Conservation (phyloP, 306 rosid species). For the Dalbergia cochinchinensis region DNA sequence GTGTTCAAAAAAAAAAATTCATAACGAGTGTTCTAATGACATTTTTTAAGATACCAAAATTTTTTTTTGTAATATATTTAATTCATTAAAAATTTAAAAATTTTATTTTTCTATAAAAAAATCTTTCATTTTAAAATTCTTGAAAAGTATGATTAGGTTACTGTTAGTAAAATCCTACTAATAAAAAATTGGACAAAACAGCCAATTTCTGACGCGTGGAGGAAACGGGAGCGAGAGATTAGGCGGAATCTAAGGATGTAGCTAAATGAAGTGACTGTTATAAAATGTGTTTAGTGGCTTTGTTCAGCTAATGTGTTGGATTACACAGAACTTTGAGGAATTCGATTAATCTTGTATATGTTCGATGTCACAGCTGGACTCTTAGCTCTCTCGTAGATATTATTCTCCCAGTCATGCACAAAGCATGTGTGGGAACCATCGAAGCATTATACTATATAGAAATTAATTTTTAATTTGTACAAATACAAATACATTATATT, state of each 20-base stretch:
- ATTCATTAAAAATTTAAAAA: too few relatives aligned
- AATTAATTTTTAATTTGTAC: too few relatives aligned
- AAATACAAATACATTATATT: too few relatives aligned
- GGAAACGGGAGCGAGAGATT: constrained; percentile 46
- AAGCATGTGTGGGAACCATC: neutral
- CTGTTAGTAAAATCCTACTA: too few relatives aligned
- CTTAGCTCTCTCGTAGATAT: constrained; percentile 33
- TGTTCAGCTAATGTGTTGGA: constrained; percentile 48
- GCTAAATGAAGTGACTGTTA: constrained; percentile 39
- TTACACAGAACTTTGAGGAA: constrained; percentile 32
- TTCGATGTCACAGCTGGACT: constrained; percentile 59
- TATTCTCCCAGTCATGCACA: constrained; percentile 37
- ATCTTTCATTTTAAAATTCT: too few relatives aligned
- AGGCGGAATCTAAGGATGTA: constrained; percentile 55
- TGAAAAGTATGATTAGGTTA: too few relatives aligned
- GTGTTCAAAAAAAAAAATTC: neutral
- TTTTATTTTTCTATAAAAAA: too few relatives aligned
- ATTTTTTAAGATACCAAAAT: too few relatives aligned
- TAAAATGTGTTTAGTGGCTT: constrained; percentile 40
- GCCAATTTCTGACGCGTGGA: constrained; percentile 57
- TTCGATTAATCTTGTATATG: constrained; percentile 44
- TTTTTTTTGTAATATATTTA: too few relatives aligned
- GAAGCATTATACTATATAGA: too few relatives aligned
- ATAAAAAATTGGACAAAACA: neutral
- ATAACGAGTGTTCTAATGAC: too few relatives aligned